Conservation (phyloP, 169 alveolate genomes). For the Plasmodium billcollinsi region DNA sequence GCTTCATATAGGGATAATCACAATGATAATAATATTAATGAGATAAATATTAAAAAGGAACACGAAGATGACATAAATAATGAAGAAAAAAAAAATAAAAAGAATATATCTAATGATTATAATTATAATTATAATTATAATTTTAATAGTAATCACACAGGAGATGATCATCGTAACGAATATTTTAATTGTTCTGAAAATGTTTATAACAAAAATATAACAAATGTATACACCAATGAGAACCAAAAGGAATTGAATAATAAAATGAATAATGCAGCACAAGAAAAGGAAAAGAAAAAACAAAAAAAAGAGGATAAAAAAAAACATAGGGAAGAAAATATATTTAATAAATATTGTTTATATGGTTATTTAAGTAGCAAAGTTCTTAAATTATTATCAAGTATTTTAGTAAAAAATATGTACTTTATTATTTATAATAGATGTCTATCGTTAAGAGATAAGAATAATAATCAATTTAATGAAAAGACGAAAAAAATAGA, state of each 20-base stretch:
- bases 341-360: constrained; percentile 21
- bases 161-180: neutral
- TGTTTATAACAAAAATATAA: neutral
- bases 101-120: neutral
- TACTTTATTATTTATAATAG: constrained; percentile 46
- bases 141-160: neutral
- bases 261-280: neutral
- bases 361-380: constrained; percentile 51
- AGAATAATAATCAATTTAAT: neutral
- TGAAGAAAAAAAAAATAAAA: neutral
- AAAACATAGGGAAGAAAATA: constrained; percentile 12
- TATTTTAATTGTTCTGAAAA: neutral
- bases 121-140: neutral
- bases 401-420: constrained; percentile 60
- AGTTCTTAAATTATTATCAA: constrained; percentile 39
- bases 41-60: neutral
- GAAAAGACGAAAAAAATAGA: neutral
- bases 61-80: neutral
- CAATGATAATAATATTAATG: neutral
- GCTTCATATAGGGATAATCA: too few species aligned
- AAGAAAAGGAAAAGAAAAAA: constrained; percentile 1
- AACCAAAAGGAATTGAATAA: neutral
- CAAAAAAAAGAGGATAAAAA: constrained; percentile 2
- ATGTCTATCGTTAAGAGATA: constrained; percentile 13
- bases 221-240: neutral